Percentiles rank a stretch among this genome's conserved stretches.
Conservation (phyloP, 2,329 filamentous ascomycete genomes). For the Blumeria graminis region DNA sequence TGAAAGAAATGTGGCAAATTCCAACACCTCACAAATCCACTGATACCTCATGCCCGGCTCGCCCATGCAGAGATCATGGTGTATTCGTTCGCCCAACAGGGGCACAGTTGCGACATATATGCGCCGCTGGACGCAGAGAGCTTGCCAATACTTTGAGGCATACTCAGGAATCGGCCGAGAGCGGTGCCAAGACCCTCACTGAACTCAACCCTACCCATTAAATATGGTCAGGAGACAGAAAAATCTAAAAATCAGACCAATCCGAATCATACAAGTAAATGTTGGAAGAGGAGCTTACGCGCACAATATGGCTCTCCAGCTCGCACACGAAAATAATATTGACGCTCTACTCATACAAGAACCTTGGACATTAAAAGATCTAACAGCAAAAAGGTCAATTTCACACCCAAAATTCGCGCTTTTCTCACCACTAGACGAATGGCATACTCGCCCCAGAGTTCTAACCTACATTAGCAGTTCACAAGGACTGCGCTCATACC, state of each 20-base stretch:
- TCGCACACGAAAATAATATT: not conserved
- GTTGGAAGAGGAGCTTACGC: not conserved
- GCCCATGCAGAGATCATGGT: not conserved
- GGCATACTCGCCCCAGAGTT: not conserved
- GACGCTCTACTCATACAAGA: not conserved
- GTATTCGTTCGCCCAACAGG: not conserved
- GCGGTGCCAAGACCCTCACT: too few relatives aligned
- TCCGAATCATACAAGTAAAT: not conserved
- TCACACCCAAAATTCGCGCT: not conserved
- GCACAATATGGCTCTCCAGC: not conserved
- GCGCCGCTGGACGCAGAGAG: not conserved
- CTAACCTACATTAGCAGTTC: not conserved
- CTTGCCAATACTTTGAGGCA: not conserved
- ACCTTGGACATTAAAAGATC: not conserved
- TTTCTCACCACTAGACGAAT: not conserved
- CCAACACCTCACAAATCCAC: not conserved
- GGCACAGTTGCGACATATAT: not conserved
- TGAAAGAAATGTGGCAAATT: too few relatives aligned
- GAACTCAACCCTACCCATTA: not conserved
- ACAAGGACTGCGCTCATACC: not conserved
- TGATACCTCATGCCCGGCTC: not conserved
- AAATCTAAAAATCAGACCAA: not conserved
- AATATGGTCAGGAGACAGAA: not conserved
- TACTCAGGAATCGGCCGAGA: not conserved
- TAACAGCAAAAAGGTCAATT: not conserved